Evolutionary conservation across 805 yeast genomes (phyloP), one percentile per base, ranked within the genome.

Genomic region (Alloascoidea africana): DNA sequence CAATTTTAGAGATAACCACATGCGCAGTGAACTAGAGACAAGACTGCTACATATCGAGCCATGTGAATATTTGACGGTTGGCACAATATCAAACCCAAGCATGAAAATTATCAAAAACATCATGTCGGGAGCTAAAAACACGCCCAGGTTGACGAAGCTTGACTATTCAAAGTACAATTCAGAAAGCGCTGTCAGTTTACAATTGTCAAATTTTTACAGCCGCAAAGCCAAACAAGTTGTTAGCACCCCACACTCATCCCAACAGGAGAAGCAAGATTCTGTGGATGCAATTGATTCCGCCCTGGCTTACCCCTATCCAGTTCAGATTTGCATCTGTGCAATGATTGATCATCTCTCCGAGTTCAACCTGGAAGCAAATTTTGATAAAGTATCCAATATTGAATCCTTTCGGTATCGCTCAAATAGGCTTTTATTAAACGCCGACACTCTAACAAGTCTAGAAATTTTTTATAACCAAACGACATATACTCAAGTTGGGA

Each of bases 31-130:
- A 44, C 55, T 89, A 15, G 86, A 81, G 43, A 82, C 93, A 0
- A 57, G 97, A 38, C 53, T 85, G 4, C 57, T 70, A 34, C 85
- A 83, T 52, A 56, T 87, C 41, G 71, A 71, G 33, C 96, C 97
- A 0, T 68, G 76, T 32, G 97, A 89, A 52, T 65, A 83, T 8
- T 42, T 86, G 1, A 46, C 68, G 8, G 48, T 72, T 4, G 66
- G 73, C 14, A 47, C 50, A 5, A 36, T 63, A 11, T 50, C 70
- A 23, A 23, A 23, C 8, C 30, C 30, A n/a, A 23, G 13, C 8
- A 23, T 8, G n/a, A 23, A n/a, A 23, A 23, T 23, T 23, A n/a
- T 23, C n/a, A 23, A 23, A 23, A 23, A 23, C n/a, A n/a, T 23
- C 30, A 23, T n/a, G n/a, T 23, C 30, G 8, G 30, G 30, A 23